These are phyloP conservation scores for Ustilago tritici DNA, from an alignment of 1,284 basidiomycete genomes.

Conservation along the genomic window DNA sequence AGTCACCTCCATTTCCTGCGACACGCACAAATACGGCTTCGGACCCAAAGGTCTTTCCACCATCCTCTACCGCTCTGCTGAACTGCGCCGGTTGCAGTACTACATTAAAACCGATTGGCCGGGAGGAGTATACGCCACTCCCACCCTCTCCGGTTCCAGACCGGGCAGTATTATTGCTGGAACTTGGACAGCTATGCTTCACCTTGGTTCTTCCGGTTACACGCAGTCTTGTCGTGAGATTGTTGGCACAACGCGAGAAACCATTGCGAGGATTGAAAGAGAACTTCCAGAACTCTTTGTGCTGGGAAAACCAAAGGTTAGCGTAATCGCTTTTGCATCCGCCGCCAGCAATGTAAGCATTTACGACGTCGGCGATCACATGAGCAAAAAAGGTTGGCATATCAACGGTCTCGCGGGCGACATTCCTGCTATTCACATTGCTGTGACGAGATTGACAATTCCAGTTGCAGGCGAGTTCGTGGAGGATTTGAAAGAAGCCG, in stretches of 20 bases:
- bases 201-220: conserved; percentile 92
- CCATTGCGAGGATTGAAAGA: conserved; percentile 76
- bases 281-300: conserved; percentile 82
- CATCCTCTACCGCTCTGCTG: conserved; percentile 60
- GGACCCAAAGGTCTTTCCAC: conserved; percentile 67
- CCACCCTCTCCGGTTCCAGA: conserved; percentile 71
- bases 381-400: conserved; percentile 82
- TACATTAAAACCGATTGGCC: conserved; percentile 68
- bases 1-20: conserved; percentile 67
- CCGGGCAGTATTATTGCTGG: conserved; percentile 93
- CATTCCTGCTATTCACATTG: conserved; percentile 90
- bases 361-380: conserved; percentile 88
- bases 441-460: conserved; percentile 86
- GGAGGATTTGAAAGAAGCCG: conserved; percentile 81
- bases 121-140: conserved; percentile 68
- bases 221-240: conserved; percentile 87
- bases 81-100: conserved; percentile 67
- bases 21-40: conserved; percentile 70
- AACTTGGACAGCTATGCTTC: conserved; percentile 94
- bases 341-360: conserved; percentile 74
- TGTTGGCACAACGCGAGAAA: conserved; percentile 79
- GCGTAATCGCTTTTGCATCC: conserved; percentile 88
- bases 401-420: conserved; percentile 81
- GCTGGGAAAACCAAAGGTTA: conserved; percentile 88
- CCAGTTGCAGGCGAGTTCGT: conserved; percentile 82